Base-by-base conservation (phyloP, 208 protist genomes). In the Herpetomonas samuelpessoai region DNA sequence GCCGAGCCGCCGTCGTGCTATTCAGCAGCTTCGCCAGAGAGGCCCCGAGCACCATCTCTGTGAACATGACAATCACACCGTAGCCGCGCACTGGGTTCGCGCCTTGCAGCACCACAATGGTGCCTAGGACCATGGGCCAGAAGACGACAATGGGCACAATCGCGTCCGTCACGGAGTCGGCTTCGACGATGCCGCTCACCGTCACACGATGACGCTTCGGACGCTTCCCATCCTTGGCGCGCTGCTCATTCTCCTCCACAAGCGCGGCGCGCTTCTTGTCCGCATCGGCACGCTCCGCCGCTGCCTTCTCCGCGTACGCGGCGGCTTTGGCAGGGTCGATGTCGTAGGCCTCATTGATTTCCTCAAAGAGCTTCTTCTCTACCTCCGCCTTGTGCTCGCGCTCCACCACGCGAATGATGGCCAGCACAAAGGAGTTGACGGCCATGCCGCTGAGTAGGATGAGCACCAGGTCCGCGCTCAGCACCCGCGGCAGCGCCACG, bases 391-490 rank as follows among this genome's bases (percentile, higher is more conserved):
- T 10, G 44, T 48, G 44, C 44, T 10, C 19, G 16, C 16, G 4
- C 24, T 55, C 28, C 14, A 76, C 46, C 21, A 63, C 68, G 6
- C 73, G 66, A 14, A 47, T 64, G 57, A 75, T 71, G 6, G 73
- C 72, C 38, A 54, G 63, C 0, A 86, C 55, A 28, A 79, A 68
- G 27, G 52, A 50, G 44, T 71, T 78, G n/a, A 48, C 38, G 27
- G 70, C 46, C 45, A 90, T 35, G 3, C 55, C 47, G 54, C 76
- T 57, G 22, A 86, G 19, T 1, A 80, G 29, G 4, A 76, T 58
- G 0, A 82, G 31, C 21, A 81, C 53, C 45, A 85, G 62, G 55
- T 90, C 83, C 16, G 76, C 39, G 66, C 78, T 86, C n/a, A 90
- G 31, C 48, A 68, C 47, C 48, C 45, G 45, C n/a, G 58, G 3